Evolutionary conservation across 2,329 filamentous ascomycete genomes (phyloP).

Genomic region (Dothiorella sarmentorum): DNA sequence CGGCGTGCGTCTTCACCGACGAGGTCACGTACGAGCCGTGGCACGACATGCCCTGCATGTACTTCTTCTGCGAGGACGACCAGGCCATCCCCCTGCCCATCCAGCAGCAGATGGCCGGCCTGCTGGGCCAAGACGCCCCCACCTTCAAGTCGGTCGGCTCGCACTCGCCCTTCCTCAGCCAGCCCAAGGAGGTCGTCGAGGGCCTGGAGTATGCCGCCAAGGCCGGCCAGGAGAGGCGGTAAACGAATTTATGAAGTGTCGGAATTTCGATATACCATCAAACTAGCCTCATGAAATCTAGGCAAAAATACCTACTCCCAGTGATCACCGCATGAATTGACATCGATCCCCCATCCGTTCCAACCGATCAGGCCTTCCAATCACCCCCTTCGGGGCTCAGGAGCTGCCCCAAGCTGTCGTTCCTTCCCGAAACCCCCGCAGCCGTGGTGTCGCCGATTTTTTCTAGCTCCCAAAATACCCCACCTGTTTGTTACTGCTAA

Average conservation of each 20-base stretch:
- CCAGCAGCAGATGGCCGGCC: slow-evolving; percentile 34
- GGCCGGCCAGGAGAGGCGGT: slow-evolving; percentile 6
- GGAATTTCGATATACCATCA: too few species aligned
- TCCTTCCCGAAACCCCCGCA: too few species aligned
- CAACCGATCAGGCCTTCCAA: too few species aligned
- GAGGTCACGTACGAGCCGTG: slow-evolving; percentile 32
- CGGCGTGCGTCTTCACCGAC: slow-evolving; percentile 18
- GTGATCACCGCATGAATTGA: background rate
- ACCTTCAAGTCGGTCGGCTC: slow-evolving; percentile 23
- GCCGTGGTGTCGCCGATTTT: too few species aligned
- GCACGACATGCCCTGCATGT: slow-evolving; percentile 34
- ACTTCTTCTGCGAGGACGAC: slow-evolving; percentile 39
- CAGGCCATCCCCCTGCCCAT: slow-evolving; percentile 28
- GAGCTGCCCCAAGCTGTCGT: too few species aligned
- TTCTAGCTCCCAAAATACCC: too few species aligned
- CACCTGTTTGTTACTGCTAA: too few species aligned
- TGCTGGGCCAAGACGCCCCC: slow-evolving; percentile 22
- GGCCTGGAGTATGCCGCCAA: slow-evolving; percentile 12
- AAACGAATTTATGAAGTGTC: too few species aligned
- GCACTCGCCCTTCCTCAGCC: slow-evolving; percentile 44
- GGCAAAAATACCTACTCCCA: background rate
- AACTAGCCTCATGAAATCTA: background rate
- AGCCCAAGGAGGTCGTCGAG: slow-evolving; percentile 34
- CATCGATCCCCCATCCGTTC: background rate
- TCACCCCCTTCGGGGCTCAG: too few species aligned